Percentiles rank a stretch among this genome's conserved stretches.
phyloP scores from a whole-genome alignment of 306 rosid species.

The Vigna mungo region DNA sequence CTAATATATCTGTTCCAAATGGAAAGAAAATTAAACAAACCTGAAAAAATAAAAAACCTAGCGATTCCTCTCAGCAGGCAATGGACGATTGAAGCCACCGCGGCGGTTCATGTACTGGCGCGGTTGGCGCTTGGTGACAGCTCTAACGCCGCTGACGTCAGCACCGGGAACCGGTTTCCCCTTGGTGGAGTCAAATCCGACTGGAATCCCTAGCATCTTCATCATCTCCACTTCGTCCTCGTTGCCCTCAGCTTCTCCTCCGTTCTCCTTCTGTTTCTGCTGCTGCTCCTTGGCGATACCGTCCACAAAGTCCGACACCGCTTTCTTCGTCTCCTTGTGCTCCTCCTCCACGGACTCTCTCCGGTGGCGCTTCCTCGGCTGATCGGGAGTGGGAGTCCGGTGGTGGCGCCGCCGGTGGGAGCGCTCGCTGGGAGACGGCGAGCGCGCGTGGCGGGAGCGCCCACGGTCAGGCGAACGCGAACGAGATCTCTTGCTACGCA shows the following conservation, averaged over 20 bases:
- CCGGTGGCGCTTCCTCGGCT: conserved; percentile 72
- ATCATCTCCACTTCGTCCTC: conserved; percentile 95
- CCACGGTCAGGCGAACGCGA: conserved; percentile 75
- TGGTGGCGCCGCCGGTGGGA: conserved; percentile 70
- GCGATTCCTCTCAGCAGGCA: conserved; percentile 94
- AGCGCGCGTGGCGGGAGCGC: conserved; percentile 80
- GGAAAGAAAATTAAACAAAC: conserved; percentile 50
- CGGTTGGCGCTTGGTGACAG: conserved; percentile 86
- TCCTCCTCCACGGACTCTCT: conserved; percentile 64
- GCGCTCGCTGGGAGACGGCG: conserved; percentile 73
- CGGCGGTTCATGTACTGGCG: conserved; percentile 99
- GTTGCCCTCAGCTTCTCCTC: conserved; percentile 51
- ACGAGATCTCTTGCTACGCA: conserved; percentile 75
- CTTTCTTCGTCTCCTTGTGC: conserved; percentile 71
- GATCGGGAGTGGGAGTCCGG: conserved; percentile 84
- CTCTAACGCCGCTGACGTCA: conserved; percentile 86
- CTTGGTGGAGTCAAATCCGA: conserved; percentile 87
- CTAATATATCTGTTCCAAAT: neutral
- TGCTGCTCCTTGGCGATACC: conserved; percentile 73
- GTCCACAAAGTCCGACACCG: conserved; percentile 81
- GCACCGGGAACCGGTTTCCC: conserved; percentile 93
- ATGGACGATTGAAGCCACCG: conserved; percentile 96
- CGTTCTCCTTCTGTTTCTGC: conserved; percentile 60
- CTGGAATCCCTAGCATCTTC: conserved; percentile 91
- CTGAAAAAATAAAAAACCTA: conserved; percentile 43